Percentiles rank a stretch among this genome's conserved stretches.
Evolutionary conservation across 1,284 basidiomycete species (phyloP).

Genomic region (Ceratobasidium sp.): DNA sequence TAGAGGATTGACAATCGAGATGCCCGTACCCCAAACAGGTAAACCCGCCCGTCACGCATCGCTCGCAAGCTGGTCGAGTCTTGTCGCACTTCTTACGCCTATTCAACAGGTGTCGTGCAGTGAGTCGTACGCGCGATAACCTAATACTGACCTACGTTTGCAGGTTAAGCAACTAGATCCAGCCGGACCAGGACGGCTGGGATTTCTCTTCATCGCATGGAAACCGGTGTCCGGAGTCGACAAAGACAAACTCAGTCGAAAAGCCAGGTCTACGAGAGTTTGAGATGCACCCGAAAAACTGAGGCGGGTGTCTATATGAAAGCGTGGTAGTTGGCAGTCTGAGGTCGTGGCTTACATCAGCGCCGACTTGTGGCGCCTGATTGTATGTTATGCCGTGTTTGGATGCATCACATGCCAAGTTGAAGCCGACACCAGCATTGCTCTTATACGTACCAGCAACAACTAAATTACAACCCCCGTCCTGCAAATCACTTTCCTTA

Average conservation of each 20-base stretch:
- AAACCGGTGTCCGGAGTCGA: not conserved
- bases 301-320: not conserved
- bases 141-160: slow-evolving; percentile 31
- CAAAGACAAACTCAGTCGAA: not conserved
- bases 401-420: not conserved
- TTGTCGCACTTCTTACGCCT: slow-evolving; percentile 38
- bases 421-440: no score
- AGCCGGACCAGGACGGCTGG: slow-evolving; percentile 23
- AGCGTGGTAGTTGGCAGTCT: not conserved
- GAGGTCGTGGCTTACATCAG: not conserved
- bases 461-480: no score
- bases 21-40: slow-evolving; percentile 35
- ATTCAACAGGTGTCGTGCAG: not conserved
- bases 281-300: not conserved
- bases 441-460: no score
- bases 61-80: slow-evolving; percentile 7
- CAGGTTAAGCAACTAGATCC: slow-evolving; percentile 43
- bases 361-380: not conserved
- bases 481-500: no score
- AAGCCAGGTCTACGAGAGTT: not conserved
- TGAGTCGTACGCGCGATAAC: not conserved
- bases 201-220: not conserved
- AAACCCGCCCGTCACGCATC: slow-evolving; percentile 10
- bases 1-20: not conserved
- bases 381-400: not conserved